Conservation (phyloP, 139 green algal species). For the Micractinium conductrix region DNA sequence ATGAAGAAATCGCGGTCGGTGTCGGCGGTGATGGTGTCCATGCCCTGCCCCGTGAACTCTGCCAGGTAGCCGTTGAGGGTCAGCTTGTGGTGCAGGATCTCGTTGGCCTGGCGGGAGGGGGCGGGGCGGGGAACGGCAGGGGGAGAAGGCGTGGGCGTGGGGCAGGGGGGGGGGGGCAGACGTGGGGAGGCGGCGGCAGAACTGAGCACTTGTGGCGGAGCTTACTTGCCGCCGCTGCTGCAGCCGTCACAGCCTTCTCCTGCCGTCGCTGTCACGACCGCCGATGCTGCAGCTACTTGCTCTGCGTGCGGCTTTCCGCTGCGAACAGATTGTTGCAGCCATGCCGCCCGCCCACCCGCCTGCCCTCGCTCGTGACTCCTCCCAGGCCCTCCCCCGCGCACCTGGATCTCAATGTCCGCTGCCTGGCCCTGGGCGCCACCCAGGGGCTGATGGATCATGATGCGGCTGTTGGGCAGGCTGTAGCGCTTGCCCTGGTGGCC, state of each 20-base stretch:
- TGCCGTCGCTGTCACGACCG: no score
- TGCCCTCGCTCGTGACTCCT: no score
- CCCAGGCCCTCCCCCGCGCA: no score
- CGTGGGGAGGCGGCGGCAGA: no score
- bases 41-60: slow-evolving; percentile 95
- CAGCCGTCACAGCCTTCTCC: not conserved
- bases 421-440: slow-evolving; percentile 98
- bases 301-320: not conserved
- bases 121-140: not conserved
- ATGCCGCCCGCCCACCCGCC: no score
- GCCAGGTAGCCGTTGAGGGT: slow-evolving; percentile 98
- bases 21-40: slow-evolving; percentile 95
- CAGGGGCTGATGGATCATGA: slow-evolving; percentile 99
- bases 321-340: no score
- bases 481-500: slow-evolving; percentile 98
- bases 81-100: slow-evolving; percentile 99
- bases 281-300: not conserved
- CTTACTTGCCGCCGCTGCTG: no score
- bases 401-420: slow-evolving; percentile 98
- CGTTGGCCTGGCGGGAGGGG: slow-evolving; percentile 87
- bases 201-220: no score
- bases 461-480: slow-evolving; percentile 96
- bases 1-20: slow-evolving; percentile 99
- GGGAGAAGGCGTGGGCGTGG: not conserved
- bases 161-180: no score